phyloP scores from a whole-genome alignment of 345 rosid species.

The Eucalyptus tenuipes region DNA sequence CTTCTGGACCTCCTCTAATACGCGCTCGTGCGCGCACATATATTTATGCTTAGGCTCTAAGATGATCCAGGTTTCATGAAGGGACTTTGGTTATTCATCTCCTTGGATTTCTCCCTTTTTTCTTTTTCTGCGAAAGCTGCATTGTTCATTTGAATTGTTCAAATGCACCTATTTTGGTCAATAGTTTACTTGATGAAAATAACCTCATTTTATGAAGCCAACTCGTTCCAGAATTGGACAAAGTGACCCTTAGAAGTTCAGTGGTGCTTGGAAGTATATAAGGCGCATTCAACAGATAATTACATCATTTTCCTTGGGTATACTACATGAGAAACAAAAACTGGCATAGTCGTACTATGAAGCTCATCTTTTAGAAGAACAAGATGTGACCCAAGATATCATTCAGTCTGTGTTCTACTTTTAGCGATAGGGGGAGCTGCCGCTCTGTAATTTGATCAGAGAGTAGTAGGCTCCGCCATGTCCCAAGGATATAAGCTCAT shows the following conservation, averaged over 20 bases:
- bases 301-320: neutral
- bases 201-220: neutral
- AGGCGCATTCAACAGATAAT: neutral
- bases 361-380: neutral
- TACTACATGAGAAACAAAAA: neutral
- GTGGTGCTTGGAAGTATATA: neutral
- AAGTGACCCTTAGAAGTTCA: neutral
- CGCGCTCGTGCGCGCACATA: rapidly evolving
- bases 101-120: neutral
- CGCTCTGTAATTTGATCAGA: slow-evolving; percentile 16
- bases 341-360: neutral
- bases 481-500: slow-evolving; percentile 31
- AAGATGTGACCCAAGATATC: neutral
- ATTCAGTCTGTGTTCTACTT: neutral
- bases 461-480: slow-evolving; percentile 26
- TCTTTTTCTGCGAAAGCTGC: neutral
- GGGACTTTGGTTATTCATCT: neutral
- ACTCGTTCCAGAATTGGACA: neutral
- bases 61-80: neutral
- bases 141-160: neutral
- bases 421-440: slow-evolving; percentile 6
- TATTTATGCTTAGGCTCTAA: neutral
- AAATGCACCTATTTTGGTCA: neutral
- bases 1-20: neutral
- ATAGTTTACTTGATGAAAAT: neutral